phyloP scores from a whole-genome alignment of 2,329 filamentous ascomycete species.

The Aspergillus vadensis region DNA sequence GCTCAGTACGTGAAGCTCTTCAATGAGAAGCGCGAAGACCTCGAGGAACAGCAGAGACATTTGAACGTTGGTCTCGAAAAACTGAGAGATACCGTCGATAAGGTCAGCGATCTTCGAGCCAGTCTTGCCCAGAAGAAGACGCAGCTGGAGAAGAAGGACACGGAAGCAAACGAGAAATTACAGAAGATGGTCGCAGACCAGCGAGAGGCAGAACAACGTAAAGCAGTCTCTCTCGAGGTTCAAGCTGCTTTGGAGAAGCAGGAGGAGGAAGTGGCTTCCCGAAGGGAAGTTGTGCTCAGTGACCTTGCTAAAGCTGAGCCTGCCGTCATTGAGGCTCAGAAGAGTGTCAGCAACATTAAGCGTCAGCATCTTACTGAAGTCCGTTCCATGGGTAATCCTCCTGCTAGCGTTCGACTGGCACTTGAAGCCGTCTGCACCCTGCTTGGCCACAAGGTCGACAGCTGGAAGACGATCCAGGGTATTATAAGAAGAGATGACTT shows the following conservation, averaged over 20 bases:
- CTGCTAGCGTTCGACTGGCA: constrained; percentile 84
- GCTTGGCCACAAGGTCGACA: constrained; percentile 83
- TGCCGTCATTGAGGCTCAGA: constrained; percentile 87
- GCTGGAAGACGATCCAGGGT: constrained; percentile 88
- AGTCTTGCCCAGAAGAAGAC: constrained; percentile 93
- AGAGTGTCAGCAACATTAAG: constrained; percentile 98
- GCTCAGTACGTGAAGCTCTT: constrained; percentile 97
- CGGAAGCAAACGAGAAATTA: constrained; percentile 94
- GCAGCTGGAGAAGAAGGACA: constrained; percentile 89
- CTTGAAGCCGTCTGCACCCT: constrained; percentile 96
- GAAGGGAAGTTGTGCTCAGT: constrained; percentile 79
- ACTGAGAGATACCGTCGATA: constrained; percentile 92
- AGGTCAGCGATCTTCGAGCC: constrained; percentile 86
- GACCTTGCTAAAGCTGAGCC: constrained; percentile 92
- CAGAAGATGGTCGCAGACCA: constrained; percentile 97
- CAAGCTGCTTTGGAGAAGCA: constrained; percentile 85
- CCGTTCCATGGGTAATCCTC: constrained; percentile 92
- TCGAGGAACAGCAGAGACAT: constrained; percentile 98
- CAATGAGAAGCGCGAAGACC: constrained; percentile 95
- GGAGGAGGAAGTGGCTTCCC: constrained; percentile 79
- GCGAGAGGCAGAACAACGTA: constrained; percentile 87
- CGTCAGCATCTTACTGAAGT: constrained; percentile 96
- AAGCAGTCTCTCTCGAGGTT: constrained; percentile 83
- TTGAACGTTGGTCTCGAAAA: constrained; percentile 98
- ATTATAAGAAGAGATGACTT: constrained; percentile 93